Percentiles rank a stretch among this genome's conserved stretches.
Evolutionary conservation across 2,329 filamentous ascomycete genomes (phyloP).

Genomic region (Colletotrichum sp.): DNA sequence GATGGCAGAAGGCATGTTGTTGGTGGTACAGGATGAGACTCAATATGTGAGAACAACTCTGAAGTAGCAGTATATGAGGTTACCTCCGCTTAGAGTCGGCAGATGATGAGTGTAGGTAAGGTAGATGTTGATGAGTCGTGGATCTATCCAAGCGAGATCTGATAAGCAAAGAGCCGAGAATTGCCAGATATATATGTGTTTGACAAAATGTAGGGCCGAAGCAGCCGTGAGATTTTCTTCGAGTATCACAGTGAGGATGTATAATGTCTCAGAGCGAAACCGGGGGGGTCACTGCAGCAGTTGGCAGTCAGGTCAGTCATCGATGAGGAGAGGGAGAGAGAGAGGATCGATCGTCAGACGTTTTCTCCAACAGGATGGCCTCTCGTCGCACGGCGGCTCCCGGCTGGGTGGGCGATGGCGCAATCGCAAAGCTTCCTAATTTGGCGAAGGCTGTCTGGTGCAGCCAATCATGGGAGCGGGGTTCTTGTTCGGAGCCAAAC

Average conservation of each 20-base stretch:
- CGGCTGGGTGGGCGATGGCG: conserved; percentile 18
- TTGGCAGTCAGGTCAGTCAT: background rate
- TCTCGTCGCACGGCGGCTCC: conserved; percentile 8
- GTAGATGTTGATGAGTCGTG: background rate
- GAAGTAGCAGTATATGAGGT: background rate
- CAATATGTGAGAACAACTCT: background rate
- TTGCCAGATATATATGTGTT: conserved; percentile 6
- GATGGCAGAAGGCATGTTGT: conserved; percentile 38
- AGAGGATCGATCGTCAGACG: conserved; percentile 8
- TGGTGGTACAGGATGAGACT: background rate
- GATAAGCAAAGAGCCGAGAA: background rate
- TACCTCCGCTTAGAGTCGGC: background rate
- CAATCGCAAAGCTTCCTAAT: conserved; percentile 23
- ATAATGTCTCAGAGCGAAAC: conserved; percentile 2
- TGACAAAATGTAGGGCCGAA: background rate
- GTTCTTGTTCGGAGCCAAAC: background rate
- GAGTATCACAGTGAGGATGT: background rate
- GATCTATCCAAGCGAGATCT: background rate
- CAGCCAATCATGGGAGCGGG: conserved; percentile 13
- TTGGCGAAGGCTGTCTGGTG: conserved; percentile 11
- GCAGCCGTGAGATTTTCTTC: background rate
- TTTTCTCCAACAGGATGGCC: background rate
- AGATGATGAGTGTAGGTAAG: background rate
- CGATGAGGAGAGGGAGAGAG: conserved; percentile 7
- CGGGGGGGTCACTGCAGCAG: background rate